Base-by-base conservation (phyloP, 106 monocot species). In the Phalaenopsis aphrodite region DNA sequence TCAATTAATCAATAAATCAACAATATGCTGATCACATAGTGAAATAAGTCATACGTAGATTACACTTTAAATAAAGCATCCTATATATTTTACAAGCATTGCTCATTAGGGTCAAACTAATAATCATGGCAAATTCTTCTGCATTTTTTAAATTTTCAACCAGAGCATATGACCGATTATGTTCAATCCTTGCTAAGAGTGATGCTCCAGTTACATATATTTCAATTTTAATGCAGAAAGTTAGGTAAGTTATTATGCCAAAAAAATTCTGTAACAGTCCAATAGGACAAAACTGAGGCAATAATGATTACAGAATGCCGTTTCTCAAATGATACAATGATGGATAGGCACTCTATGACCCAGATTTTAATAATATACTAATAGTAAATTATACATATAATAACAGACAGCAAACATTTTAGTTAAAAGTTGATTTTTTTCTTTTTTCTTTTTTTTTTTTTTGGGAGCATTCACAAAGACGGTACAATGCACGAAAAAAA, bases 21-120 rank as follows among this genome's bases (percentile, higher is more conserved):
- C 17, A 74, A 24, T 56, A 78, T 78, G 69, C 55, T 36, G 42
- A 61, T 78, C 19, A 64, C 24, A 82, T 47, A 47, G 56, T 16
- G 37, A 77, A 76, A 82, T 17, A 76, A 76, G 12, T 4, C 49
- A 49, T 23, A 48, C 12, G 21, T 61, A 61, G 61, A 48, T 48
- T 48, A 47, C 49, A 52, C 14, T 23, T 24, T 23, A 17, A 74
- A 7, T n/a, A 41, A 74, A 74, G 1, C 10, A 38, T 15, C 14
- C 23, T 14, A 69, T 3, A 38, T 69, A 69, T 36, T 39, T 69
- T 24, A 9, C 8, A 19, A 1, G 43, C 74, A 4, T n/a, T 36
- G 10, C 11, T 68, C 68, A 68, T 36, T 37, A 30, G 30, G 30
- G 30, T 30, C 30, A 0, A 30, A 30, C 0, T 30, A 30, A 30